Percentiles rank a stretch among this genome's conserved stretches.
Evolutionary conservation across 2,329 filamentous ascomycete species (phyloP).

Genomic region (Pestalotiopsis sp.): DNA sequence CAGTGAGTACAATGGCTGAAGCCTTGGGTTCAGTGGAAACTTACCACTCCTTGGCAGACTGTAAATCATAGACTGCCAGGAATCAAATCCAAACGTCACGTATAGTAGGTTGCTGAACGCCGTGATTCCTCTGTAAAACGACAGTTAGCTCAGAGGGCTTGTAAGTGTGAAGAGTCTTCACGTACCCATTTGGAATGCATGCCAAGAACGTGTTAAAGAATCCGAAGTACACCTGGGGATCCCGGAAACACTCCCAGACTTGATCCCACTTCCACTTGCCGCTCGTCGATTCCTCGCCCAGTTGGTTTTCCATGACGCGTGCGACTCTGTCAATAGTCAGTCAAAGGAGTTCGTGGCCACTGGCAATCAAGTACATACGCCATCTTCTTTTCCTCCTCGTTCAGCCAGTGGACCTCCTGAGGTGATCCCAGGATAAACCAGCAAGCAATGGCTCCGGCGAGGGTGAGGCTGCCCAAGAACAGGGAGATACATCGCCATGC

Average conservation of each 20-base stretch:
- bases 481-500: constrained; percentile 31
- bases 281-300: constrained; percentile 27
- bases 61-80: constrained; percentile 29
- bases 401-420: constrained; percentile 31
- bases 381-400: constrained; percentile 29
- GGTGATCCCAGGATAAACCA: constrained; percentile 33
- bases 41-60: constrained; percentile 32
- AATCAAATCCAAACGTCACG: constrained; percentile 32
- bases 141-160: neutral
- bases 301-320: constrained; percentile 28
- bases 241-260: constrained; percentile 27
- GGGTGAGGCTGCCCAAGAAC: constrained; percentile 29
- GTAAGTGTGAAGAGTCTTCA: constrained; percentile 16
- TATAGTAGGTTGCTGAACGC: constrained; percentile 25
- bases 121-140: neutral
- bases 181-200: constrained; percentile 30
- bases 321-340: constrained; percentile 16
- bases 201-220: constrained; percentile 36
- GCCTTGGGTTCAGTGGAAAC: constrained; percentile 26
- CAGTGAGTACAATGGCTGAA: neutral
- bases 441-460: constrained; percentile 21
- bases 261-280: constrained; percentile 30
- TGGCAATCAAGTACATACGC: constrained; percentile 13
- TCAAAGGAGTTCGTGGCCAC: neutral
- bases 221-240: constrained; percentile 35